Evolutionary conservation across 1,284 basidiomycete genomes (phyloP), one percentile per base, ranked within the genome.

Genomic region (Austroboletus novae-zelandiae): DNA sequence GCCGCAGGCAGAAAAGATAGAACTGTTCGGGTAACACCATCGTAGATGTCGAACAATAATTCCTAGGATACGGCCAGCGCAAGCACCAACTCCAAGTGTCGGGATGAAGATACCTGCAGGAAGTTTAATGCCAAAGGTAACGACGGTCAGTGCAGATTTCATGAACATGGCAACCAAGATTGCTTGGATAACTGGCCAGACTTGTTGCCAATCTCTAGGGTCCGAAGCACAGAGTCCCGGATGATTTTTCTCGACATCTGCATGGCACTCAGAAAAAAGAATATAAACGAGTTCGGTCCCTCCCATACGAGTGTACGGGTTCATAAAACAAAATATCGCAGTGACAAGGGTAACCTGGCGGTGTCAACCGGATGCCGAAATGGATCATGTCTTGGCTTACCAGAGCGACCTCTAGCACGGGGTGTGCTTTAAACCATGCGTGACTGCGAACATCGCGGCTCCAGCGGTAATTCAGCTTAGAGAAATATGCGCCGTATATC

Each of bases 41-140:
- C 92, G 88, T 48, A 88, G 61, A 70, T 84, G 90, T 66, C 96
- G 91, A 69, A 98, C 81, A 4, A 75, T 61, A 40, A 98, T 84
- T 18, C 97, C 97, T 23, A 95, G 65, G 44, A 98, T 86, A 20
- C 96, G 80, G 4, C 96, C 96, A 40, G 91, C 91, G 61, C 94
- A 95, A 0, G 96, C 97, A 17, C 96, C 97, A n/a, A 98, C 94
- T 18, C 92, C 94, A 27, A 99, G 81, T 0, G 94, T 94, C 0
- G 97, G 96, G 27, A 99, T 92, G 71, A 99, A 99, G 60, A 99
- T 96, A 2, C 96, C 96, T 5, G 95, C 94, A 14, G 94, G 94
- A 4, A 97, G 65, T 63, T 90, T 93, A 72, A 97, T 93, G 3
- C 95, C 95, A 57, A 98, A 99, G 0, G 95, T 98, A 40, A 98